These are phyloP conservation scores for Citeromyces siamensis DNA, from an alignment of 1,139 yeast species.

Conservation along the genomic window DNA sequence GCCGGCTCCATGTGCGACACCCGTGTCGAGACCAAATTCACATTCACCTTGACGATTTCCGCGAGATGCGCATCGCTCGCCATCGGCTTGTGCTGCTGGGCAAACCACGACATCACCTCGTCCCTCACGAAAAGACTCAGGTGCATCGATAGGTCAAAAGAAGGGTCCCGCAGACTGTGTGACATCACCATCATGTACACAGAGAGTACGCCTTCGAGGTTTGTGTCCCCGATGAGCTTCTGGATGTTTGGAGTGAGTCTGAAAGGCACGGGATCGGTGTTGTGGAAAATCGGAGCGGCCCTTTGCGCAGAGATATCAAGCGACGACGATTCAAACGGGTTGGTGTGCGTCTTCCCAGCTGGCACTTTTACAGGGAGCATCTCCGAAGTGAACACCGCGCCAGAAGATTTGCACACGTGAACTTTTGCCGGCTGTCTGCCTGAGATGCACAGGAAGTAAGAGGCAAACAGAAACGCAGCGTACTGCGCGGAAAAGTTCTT, in stretches of 20 bases:
- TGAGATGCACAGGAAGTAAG: constrained; percentile 91
- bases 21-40: constrained; percentile 67
- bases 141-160: constrained; percentile 78
- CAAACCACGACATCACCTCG: constrained; percentile 89
- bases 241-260: constrained; percentile 94
- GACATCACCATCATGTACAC: constrained; percentile 81
- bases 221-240: constrained; percentile 84
- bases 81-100: constrained; percentile 65
- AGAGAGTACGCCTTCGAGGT: constrained; percentile 83
- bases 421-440: constrained; percentile 92
- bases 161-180: constrained; percentile 81
- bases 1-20: constrained; percentile 59
- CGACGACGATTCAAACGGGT: constrained; percentile 38
- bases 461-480: constrained; percentile 89
- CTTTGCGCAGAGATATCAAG: constrained; percentile 46
- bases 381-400: constrained; percentile 89
- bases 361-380: constrained; percentile 85
- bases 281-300: constrained; percentile 80
- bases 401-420: constrained; percentile 69
- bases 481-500: constrained; percentile 92
- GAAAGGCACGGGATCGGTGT: constrained; percentile 94
- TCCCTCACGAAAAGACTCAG: constrained; percentile 88
- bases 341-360: constrained; percentile 28
- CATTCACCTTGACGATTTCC: constrained; percentile 83
- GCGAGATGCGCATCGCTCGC: constrained; percentile 72